phyloP scores from a whole-genome alignment of 148 eudicot species.

The Rhododendron kiyosumense region DNA sequence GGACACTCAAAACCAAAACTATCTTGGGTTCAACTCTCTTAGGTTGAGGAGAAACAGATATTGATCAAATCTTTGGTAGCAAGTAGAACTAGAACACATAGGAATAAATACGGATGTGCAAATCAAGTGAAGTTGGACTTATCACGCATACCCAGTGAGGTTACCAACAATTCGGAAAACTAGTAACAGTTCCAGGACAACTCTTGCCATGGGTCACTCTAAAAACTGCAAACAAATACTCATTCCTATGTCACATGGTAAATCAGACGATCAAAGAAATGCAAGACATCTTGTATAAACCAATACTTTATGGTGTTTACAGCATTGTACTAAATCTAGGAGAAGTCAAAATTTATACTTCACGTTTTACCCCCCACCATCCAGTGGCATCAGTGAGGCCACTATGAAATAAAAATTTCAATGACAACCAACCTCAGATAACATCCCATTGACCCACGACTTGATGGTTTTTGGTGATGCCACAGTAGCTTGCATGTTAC shows the following conservation, averaged over 20 bases:
- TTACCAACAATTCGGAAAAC: neutral
- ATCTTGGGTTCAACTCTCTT: neutral
- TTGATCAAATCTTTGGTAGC: neutral
- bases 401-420: too few relatives aligned
- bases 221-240: neutral
- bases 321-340: neutral
- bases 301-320: neutral
- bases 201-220: neutral
- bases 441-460: too few relatives aligned
- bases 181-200: too few relatives aligned
- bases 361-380: neutral
- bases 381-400: neutral
- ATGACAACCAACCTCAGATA: too few relatives aligned
- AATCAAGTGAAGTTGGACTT: neutral
- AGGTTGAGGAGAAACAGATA: neutral
- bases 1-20: neutral
- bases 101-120: neutral
- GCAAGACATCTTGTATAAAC: neutral
- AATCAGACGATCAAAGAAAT: neutral
- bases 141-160: neutral
- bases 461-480: too few relatives aligned
- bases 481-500: too few relatives aligned
- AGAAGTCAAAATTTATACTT: neutral
- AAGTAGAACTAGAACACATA: neutral
- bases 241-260: neutral